Evolutionary conservation across 2,329 filamentous ascomycete genomes (phyloP), one percentile per base, ranked within the genome.

Genomic region (Dryadomyces quercivorus): DNA sequence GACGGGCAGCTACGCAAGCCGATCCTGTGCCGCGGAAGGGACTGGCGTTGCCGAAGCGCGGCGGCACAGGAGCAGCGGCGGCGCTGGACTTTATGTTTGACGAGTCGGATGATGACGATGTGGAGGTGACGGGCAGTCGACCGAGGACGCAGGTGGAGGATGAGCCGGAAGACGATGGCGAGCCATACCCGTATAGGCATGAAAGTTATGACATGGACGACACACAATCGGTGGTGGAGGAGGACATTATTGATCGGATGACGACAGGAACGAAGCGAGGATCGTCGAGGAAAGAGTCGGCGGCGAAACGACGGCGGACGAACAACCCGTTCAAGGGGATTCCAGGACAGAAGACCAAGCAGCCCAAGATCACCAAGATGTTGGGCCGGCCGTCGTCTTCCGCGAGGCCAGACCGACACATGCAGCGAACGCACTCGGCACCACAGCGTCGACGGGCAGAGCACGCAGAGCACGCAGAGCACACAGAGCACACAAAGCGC

Each of bases 231-330:
- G 68, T 66, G 9, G 62, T 78, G 36, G 78, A 82, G 59, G 75
- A 80, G 26, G 70, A 80, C 53, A 60, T 64, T 12, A 69, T 82
- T 43, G 77, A 81, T 58, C 65, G 62, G 20, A 81, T 82, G 76
- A 60, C 71, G 4, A 65, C 70, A 1, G 66, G 68, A 21, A 65
- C 63, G 20, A 77, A 75, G 61, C 70, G 72, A 65, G 69, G 52
- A 62, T 61, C 56, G 31, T 65, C 54, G 55, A 62, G 22, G 57
- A 66, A 16, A 52, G 63, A 38, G 55, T 53, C 61, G 20, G 48
- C 63, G 61, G 55, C 62, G 55, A 66, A 67, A 59, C 64, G 66
- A 61, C 63, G 50, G 34, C 67, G 59, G 51, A 63, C 56, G 13
- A 69, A 68, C 48, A 54, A 62, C 42, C 59, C 59, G 20, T 67